phyloP scores from a whole-genome alignment of 2,329 filamentous ascomycete species.

The Xylariaceae sp. region DNA sequence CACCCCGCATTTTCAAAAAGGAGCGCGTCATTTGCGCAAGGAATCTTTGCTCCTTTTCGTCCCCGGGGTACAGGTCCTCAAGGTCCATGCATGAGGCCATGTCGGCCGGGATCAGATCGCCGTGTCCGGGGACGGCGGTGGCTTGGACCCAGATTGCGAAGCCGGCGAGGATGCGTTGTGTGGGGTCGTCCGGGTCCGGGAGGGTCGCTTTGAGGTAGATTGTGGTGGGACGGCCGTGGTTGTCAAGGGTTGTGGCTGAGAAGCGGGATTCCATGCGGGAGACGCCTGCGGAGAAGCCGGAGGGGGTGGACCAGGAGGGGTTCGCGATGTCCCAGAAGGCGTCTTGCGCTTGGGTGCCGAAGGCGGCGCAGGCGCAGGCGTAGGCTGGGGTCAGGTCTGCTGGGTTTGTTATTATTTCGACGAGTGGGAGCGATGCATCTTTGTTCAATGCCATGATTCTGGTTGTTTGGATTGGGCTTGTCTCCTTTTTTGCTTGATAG shows the following conservation, averaged over 20 bases:
- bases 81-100: constrained; percentile 30
- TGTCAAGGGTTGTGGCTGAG: constrained; percentile 36
- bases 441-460: too few species aligned
- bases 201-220: constrained; percentile 52
- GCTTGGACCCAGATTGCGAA: constrained; percentile 51
- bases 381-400: constrained; percentile 27
- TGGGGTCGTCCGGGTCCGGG: constrained; percentile 29
- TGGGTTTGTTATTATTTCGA: constrained; percentile 12
- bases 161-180: constrained; percentile 40
- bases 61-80: constrained; percentile 37
- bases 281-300: constrained; percentile 36
- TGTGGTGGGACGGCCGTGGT: constrained; percentile 42
- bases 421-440: too few species aligned
- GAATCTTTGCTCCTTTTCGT: constrained; percentile 43
- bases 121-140: constrained; percentile 45
- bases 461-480: too few species aligned
- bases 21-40: constrained; percentile 40
- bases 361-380: constrained; percentile 36
- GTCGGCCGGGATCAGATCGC: constrained; percentile 37
- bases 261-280: constrained; percentile 40
- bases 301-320: constrained; percentile 49
- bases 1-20: constrained; percentile 40
- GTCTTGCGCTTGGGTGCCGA: constrained; percentile 48
- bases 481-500: too few species aligned
- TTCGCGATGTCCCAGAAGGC: constrained; percentile 47